Base-by-base conservation (phyloP, 208 protist genomes). In the Porcisia deanei region DNA sequence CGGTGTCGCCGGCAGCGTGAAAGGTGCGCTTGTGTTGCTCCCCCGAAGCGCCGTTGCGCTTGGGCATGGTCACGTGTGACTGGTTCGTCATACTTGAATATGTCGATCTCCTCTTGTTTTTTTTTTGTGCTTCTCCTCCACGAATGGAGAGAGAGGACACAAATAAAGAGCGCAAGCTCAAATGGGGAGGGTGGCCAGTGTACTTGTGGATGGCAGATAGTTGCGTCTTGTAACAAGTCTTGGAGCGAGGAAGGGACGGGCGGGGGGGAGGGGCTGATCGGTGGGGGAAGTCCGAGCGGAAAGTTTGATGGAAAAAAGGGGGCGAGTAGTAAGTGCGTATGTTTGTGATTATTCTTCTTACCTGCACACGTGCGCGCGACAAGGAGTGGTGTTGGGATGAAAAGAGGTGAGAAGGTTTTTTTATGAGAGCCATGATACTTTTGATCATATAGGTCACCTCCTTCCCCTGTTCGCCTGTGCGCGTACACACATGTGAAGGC, bases 21-120 rank as follows among this genome's bases (percentile, higher is more conserved):
- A 30, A 55, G 41, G 34, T 43, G 52, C 77, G 77, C 58, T 81
- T 81, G 55, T 81, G 70, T 0, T 72, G 67, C 70, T 74, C 70
- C 30, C 12, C 34, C 4, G 43, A 49, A 49, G 55, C 30, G 37
- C 52, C 49, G 52, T n/a, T 60, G 30, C 41, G 53, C 67, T 43
- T 59, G 58, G 66, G 41, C 30, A 73, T 58, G 7, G 55, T 68
- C 14, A 41, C 39, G 75, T 67, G 57, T 2, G 61, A 25, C 6
- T 72, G 71, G 55, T 47, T 73, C 49, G 59, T 75, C 76, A 71
- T 75, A 14, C 3, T 58, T 52, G 10, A 52, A 14, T 5, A 52
- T 52, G 47, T 52, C 47, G 5, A 14, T 52, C 47, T 12, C 49
- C 39, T 47, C 34, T 63, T 59, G 4, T 73, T 59, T 73, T 73